Percentiles rank a stretch among this genome's conserved stretches.
phyloP scores from a whole-genome alignment of 495 filamentous ascomycete species.

The Platismatia glauca region DNA sequence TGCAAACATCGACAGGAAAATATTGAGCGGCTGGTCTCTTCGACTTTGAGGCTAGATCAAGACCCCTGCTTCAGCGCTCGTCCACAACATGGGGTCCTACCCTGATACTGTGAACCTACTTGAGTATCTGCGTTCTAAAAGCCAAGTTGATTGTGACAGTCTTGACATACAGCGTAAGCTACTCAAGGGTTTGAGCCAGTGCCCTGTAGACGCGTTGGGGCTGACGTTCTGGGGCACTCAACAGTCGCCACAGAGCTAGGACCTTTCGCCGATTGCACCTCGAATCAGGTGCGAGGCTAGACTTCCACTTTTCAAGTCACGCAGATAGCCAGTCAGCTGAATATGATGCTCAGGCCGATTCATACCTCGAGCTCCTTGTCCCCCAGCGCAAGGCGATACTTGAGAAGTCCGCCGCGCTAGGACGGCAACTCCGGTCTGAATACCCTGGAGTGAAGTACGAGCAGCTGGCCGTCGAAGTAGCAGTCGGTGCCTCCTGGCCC shows the following conservation, averaged over 20 bases:
- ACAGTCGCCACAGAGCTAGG: conserved; percentile 47
- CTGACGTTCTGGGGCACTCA: not conserved
- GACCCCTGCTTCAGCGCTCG: too few relatives aligned
- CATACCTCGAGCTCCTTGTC: conserved; percentile 48
- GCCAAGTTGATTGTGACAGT: conserved; percentile 52
- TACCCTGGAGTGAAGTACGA: conserved; percentile 35
- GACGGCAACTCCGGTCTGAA: conserved; percentile 27
- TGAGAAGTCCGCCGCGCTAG: conserved; percentile 36
- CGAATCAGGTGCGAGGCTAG: conserved; percentile 44
- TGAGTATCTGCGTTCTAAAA: conserved; percentile 39
- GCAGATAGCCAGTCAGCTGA: too few relatives aligned
- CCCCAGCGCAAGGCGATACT: conserved; percentile 38
- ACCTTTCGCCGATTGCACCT: conserved; percentile 58
- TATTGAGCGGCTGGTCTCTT: too few relatives aligned
- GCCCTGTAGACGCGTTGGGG: not conserved
- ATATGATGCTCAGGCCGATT: conserved; percentile 42
- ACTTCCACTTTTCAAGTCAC: not conserved
- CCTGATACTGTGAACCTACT: conserved; percentile 4
- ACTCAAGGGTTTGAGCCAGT: not conserved
- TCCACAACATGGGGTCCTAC: conserved; percentile 5
- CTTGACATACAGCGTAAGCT: conserved; percentile 45
- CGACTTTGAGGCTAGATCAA: too few relatives aligned
- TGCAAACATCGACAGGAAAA: too few relatives aligned
- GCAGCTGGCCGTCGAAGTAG: conserved; percentile 51
- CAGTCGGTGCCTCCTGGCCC: conserved; percentile 24